These are phyloP conservation scores for Phallus indusiatus DNA, from an alignment of 768 basidiomycete genomes.

Conservation along the genomic window DNA sequence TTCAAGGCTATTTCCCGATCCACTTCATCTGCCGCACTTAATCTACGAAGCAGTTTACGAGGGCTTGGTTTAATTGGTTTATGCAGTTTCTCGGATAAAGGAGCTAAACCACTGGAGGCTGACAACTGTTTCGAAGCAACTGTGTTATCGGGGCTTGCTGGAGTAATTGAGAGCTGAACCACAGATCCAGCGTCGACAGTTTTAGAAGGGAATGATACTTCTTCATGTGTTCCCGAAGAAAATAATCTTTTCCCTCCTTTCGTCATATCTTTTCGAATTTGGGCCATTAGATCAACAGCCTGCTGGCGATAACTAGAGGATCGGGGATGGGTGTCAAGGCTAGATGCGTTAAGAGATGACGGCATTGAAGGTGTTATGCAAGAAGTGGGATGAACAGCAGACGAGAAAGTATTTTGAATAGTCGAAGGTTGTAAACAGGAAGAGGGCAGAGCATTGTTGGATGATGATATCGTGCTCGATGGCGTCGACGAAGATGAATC, in stretches of 20 bases:
- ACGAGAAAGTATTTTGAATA: not conserved
- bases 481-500: not conserved
- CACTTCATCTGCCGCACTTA: slow-evolving; percentile 32
- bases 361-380: slow-evolving; percentile 6
- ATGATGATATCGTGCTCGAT: not conserved
- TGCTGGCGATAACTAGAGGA: slow-evolving; percentile 48
- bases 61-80: slow-evolving; percentile 29
- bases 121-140: not conserved
- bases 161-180: slow-evolving; percentile 2
- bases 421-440: slow-evolving; percentile 3
- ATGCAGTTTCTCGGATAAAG: slow-evolving; percentile 26
- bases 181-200: slow-evolving; percentile 28
- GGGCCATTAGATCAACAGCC: slow-evolving; percentile 75
- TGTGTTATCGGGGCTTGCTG: slow-evolving; percentile 13
- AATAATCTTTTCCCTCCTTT: slow-evolving; percentile 59
- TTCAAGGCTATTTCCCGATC: slow-evolving; percentile 32
- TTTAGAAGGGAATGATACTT: slow-evolving; percentile 22
- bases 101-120: not conserved
- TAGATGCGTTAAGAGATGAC: not conserved
- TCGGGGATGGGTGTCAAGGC: not conserved
- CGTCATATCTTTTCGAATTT: slow-evolving; percentile 73
- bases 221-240: slow-evolving; percentile 42
- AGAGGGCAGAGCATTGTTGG: not conserved
- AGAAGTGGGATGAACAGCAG: slow-evolving; percentile 3
- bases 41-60: slow-evolving; percentile 28